phyloP scores from a whole-genome alignment of 2,329 filamentous ascomycete species.

The Zalaria obscura region DNA sequence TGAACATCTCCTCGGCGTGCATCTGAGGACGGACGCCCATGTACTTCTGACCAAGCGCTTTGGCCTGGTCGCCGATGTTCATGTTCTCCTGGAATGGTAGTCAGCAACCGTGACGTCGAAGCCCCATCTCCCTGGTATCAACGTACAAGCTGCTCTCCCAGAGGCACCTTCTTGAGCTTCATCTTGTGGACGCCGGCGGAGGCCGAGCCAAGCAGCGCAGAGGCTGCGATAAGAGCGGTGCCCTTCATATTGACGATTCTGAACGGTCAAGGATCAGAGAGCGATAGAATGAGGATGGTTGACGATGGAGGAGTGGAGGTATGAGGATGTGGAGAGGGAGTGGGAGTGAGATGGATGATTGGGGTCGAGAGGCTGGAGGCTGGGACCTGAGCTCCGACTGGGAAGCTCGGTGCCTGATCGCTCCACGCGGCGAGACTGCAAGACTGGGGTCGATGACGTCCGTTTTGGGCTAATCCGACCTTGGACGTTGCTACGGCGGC shows the following conservation, averaged over 20 bases:
- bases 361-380: too few species aligned
- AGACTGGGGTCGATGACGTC: too few species aligned
- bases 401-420: too few species aligned
- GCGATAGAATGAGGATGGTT: not conserved
- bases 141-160: slow-evolving; percentile 82
- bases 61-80: slow-evolving; percentile 68
- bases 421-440: too few species aligned
- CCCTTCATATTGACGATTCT: slow-evolving; percentile 57
- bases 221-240: slow-evolving; percentile 62
- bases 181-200: slow-evolving; percentile 85
- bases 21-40: slow-evolving; percentile 63
- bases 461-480: too few species aligned
- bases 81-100: slow-evolving; percentile 46
- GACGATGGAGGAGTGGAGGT: not conserved
- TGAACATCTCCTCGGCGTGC: slow-evolving; percentile 67
- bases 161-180: slow-evolving; percentile 92
- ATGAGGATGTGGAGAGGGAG: not conserved
- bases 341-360: not conserved
- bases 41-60: slow-evolving; percentile 88
- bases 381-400: too few species aligned
- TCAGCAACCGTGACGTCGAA: slow-evolving; percentile 10
- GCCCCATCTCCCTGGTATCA: not conserved
- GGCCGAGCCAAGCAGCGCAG: slow-evolving; percentile 67
- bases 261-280: too few species aligned
- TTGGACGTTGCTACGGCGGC: too few species aligned